phyloP scores from a whole-genome alignment of 2,329 filamentous ascomycete genomes.

The Neofusicoccum umdonicola region DNA sequence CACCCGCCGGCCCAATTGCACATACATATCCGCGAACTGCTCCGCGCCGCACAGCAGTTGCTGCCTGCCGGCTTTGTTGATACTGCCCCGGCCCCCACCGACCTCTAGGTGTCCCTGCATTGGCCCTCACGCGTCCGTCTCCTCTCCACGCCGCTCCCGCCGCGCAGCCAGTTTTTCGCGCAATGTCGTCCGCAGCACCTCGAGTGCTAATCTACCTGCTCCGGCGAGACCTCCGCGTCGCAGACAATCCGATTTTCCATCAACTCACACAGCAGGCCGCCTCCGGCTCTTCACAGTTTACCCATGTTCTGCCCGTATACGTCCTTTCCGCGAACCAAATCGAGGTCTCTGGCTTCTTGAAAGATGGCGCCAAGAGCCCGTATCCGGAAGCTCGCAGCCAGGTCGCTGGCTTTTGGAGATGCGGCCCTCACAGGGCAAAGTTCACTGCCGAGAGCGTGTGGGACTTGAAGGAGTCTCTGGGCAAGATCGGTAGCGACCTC shows the following conservation, averaged over 20 bases:
- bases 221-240: constrained; percentile 68
- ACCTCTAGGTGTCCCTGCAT: neutral
- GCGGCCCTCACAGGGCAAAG: constrained; percentile 67
- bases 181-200: constrained; percentile 19
- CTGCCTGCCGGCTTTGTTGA: neutral
- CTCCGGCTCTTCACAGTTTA: constrained; percentile 37
- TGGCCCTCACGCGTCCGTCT: neutral
- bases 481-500: constrained; percentile 57
- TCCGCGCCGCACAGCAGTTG: neutral
- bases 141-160: neutral
- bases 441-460: constrained; percentile 72
- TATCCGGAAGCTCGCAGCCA: constrained; percentile 67
- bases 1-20: neutral
- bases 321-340: constrained; percentile 69
- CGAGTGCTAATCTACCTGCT: constrained; percentile 67
- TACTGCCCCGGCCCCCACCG: neutral
- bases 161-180: neutral
- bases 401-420: constrained; percentile 69
- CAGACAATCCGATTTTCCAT: constrained; percentile 73
- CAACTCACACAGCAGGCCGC: constrained; percentile 45
- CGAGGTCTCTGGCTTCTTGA: constrained; percentile 72
- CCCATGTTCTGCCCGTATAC: constrained; percentile 70
- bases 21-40: neutral
- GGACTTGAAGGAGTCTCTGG: constrained; percentile 65
- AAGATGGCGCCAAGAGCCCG: constrained; percentile 49